Evolutionary conservation across 108 stramenopile species (phyloP).

Genomic region (Skeletonema marinoi): DNA sequence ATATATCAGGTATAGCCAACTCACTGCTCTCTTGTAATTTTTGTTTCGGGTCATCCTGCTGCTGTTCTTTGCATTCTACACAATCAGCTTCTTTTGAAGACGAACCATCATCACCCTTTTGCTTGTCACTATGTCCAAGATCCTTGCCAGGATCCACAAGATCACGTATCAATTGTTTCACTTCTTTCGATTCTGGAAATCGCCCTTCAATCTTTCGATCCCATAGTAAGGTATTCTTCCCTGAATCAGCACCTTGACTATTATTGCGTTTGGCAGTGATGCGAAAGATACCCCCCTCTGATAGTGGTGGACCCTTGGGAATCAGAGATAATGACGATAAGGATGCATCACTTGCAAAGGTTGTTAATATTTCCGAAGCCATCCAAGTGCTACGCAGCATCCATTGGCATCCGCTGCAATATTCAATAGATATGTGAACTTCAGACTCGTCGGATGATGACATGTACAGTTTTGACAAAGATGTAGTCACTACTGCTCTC

Average conservation of each 20-base stretch:
- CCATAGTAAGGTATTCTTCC: constrained; percentile 26
- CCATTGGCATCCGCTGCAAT: constrained; percentile 87
- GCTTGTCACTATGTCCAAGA: constrained; percentile 79
- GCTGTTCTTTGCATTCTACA: constrained; percentile 10
- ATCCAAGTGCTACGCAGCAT: constrained; percentile 76
- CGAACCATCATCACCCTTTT: background rate
- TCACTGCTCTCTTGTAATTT: background rate
- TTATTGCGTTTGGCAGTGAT: constrained; percentile 14
- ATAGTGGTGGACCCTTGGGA: constrained; percentile 40
- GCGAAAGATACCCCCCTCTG: constrained; percentile 42
- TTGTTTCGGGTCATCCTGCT: background rate
- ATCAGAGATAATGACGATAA: constrained; percentile 57
- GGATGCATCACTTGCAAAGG: constrained; percentile 55
- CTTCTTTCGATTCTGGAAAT: constrained; percentile 83
- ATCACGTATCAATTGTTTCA: constrained; percentile 83
- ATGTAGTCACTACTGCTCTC: background rate
- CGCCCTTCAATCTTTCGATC: constrained; percentile 55
- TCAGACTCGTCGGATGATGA: background rate
- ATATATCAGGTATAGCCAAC: constrained; percentile 8
- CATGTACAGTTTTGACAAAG: background rate
- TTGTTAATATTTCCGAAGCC: constrained; percentile 82
- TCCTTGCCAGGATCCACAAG: constrained; percentile 56
- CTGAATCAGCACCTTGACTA: background rate
- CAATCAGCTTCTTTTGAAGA: background rate
- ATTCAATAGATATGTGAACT: constrained; percentile 66